Evolutionary conservation across 1,139 yeast genomes (phyloP), one percentile per base, ranked within the genome.

Genomic region (Protomyces gravidus): DNA sequence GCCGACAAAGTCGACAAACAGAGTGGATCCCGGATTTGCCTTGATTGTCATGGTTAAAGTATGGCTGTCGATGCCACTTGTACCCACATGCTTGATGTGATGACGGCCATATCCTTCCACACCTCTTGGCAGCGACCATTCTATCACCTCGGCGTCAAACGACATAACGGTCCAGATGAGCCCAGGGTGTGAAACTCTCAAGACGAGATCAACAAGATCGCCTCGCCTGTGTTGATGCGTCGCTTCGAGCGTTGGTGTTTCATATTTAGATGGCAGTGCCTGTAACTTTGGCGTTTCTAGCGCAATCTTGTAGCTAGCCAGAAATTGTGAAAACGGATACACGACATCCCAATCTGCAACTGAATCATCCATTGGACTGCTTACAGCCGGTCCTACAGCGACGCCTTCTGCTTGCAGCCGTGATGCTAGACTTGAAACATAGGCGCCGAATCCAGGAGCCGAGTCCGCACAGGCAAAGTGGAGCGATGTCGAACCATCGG

Each of bases 321-420:
- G 59, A 26, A 59, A 59, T 32, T 59, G 62, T 21, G 59, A 53
- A 33, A 59, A 59, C 15, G 62, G 62, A 45, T 59, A 59, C 27
- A 59, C 45, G 28, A 59, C 55, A 42, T 59, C 62, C 62, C 62
- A 59, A 28, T 59, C 62, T 11, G 60, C 45, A 33, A 53, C 30
- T 59, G 59, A 59, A 17, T 59, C 62, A 33, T 58, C 46, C 36
- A 59, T 40, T 7, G 39, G 46, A 11, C 40, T 53, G 36, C 39
- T 26, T 33, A 48, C 56, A 28, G 36, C 52, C 5, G 45, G 48
- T 23, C 53, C 62, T 2, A 15, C n/a, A 4, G 36, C 17, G 4
- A 30, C n/a, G 5, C 36, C 36, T 13, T 4, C 36, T 21, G 39
- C 45, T n/a, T 50, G 47, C 19, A 53, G 25, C 5, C 51, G 33